These are phyloP conservation scores for Macadamia tetraphylla DNA, from an alignment of 164 flowering plant genomes.

Conservation along the genomic window DNA sequence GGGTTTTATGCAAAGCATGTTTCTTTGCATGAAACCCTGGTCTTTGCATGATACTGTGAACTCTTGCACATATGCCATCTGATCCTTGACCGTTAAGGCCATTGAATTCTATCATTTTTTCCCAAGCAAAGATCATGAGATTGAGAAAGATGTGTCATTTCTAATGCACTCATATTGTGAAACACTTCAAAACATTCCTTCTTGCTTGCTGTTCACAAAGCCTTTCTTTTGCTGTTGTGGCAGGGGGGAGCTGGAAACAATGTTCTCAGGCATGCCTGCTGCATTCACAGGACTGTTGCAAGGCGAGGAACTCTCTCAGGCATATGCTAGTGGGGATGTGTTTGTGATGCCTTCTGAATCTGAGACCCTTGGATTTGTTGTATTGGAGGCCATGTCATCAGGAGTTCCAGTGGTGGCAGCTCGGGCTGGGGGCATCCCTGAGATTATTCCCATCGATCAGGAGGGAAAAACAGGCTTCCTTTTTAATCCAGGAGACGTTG, in stretches of 20 bases:
- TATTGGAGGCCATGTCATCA: slow-evolving; percentile 95
- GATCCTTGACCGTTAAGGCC: too few relatives aligned
- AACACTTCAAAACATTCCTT: too few relatives aligned
- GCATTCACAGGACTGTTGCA: slow-evolving; percentile 89
- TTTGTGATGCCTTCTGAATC: slow-evolving; percentile 98
- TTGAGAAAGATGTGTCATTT: too few relatives aligned
- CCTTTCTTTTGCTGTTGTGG: not conserved
- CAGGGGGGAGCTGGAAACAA: slow-evolving; percentile 80
- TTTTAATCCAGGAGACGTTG: slow-evolving; percentile 71
- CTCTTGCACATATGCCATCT: too few relatives aligned
- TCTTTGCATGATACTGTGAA: too few relatives aligned
- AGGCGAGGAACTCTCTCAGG: slow-evolving; percentile 95
- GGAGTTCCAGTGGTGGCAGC: slow-evolving; percentile 91
- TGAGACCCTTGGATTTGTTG: slow-evolving; percentile 96
- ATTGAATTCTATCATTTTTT: too few relatives aligned
- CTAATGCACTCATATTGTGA: too few relatives aligned
- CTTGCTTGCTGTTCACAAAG: not conserved
- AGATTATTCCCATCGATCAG: slow-evolving; percentile 73
- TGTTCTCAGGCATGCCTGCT: slow-evolving; percentile 90
- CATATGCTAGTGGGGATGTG: slow-evolving; percentile 97
- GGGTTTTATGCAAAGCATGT: too few relatives aligned
- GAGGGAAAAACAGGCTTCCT: slow-evolving; percentile 80
- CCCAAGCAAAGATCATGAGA: too few relatives aligned
- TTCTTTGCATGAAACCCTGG: too few relatives aligned
- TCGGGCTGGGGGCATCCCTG: slow-evolving; percentile 95